Percentiles rank a stretch among this genome's conserved stretches.
Conservation (phyloP, 257 asterid genomes). For the Solanum okadae region DNA sequence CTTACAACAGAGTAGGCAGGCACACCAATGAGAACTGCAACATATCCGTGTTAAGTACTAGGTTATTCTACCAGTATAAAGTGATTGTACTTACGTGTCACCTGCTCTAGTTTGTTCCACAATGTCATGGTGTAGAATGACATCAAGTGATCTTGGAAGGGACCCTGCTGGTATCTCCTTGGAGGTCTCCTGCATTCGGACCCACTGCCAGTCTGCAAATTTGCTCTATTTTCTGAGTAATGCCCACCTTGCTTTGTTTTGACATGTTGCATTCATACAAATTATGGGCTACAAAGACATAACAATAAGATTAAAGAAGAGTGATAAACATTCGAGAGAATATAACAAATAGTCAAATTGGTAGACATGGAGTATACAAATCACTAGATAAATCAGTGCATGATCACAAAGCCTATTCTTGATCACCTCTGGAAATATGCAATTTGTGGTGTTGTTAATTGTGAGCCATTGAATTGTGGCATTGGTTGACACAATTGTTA, state of each 20-base stretch:
- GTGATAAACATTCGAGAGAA: background rate
- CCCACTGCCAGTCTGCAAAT: slow-evolving; percentile 99
- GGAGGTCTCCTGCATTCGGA: slow-evolving; percentile 91
- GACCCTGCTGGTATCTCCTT: slow-evolving; percentile 97
- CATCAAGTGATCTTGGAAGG: slow-evolving; percentile 93
- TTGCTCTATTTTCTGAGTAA: slow-evolving; percentile 93
- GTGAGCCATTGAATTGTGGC: background rate
- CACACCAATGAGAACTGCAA: background rate
- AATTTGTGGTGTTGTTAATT: background rate
- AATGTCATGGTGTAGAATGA: slow-evolving; percentile 84
- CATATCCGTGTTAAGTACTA: background rate
- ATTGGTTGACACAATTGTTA: background rate
- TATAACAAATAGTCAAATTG: background rate
- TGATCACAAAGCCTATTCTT: background rate
- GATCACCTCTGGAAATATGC: background rate
- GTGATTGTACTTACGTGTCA: slow-evolving; percentile 53
- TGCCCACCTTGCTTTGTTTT: slow-evolving; percentile 75
- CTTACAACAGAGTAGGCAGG: slow-evolving; percentile 38
- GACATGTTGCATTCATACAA: slow-evolving; percentile 89
- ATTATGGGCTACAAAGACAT: slow-evolving; percentile 66
- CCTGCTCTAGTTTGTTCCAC: slow-evolving; percentile 99
- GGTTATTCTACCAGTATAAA: background rate
- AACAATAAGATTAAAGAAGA: background rate
- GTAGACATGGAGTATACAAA: background rate
- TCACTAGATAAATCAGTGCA: background rate